Conservation (phyloP, 1,284 basidiomycete species). For the Rhodotorula sp. region DNA sequence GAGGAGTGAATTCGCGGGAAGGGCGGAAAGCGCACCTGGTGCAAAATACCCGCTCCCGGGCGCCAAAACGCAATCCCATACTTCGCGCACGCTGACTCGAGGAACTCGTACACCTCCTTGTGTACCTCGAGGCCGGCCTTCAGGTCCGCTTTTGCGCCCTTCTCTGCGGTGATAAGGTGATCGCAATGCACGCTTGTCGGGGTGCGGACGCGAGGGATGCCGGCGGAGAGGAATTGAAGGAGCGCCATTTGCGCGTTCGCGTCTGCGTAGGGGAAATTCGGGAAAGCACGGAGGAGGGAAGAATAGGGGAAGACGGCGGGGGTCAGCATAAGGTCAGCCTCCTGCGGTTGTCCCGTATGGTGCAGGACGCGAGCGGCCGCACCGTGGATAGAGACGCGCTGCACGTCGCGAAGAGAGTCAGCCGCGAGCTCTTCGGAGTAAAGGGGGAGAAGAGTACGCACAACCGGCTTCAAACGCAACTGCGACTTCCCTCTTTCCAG, state of each 20-base stretch:
- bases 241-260: slow-evolving; percentile 98
- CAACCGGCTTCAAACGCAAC: too few relatives aligned
- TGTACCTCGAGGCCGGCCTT: slow-evolving; percentile 88
- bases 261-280: too few relatives aligned
- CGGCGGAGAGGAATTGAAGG: slow-evolving; percentile 99
- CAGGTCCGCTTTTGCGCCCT: slow-evolving; percentile 93
- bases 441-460: too few relatives aligned
- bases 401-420: slow-evolving; percentile 8
- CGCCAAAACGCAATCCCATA: slow-evolving; percentile 99
- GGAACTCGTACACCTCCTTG: slow-evolving; percentile 99
- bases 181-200: slow-evolving; percentile 99
- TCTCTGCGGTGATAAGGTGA: slow-evolving; percentile 97
- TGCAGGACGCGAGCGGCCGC: too few relatives aligned
- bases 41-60: slow-evolving; percentile 87
- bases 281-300: too few relatives aligned
- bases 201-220: slow-evolving; percentile 95
- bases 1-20: neutral
- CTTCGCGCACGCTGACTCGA: slow-evolving; percentile 96
- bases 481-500: too few relatives aligned
- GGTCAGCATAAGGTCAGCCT: too few relatives aligned
- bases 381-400: slow-evolving; percentile 99
- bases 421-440: slow-evolving; percentile 64
- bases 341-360: too few relatives aligned
- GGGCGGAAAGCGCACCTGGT: slow-evolving; percentile 43
- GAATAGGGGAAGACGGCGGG: too few relatives aligned